Percentiles rank a stretch among this genome's conserved stretches.
These are phyloP conservation scores for Thraustotheca clavata DNA, from an alignment of 352 stramenopile species.

Conservation along the genomic window DNA sequence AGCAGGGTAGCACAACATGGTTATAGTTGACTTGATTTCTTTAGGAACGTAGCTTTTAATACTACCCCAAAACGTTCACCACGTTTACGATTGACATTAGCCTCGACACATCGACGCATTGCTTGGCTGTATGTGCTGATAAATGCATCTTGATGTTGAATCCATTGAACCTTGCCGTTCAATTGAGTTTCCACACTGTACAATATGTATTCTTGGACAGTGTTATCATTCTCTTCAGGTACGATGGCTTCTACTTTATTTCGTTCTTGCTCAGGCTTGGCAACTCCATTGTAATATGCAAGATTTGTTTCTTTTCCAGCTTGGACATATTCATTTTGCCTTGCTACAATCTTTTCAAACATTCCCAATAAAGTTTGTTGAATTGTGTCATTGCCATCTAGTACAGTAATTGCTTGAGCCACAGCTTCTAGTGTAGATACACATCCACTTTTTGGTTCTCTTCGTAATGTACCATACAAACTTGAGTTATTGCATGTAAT, in stretches of 20 bases:
- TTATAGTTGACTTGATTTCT: too few relatives aligned
- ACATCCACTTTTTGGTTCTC: constrained; percentile 64
- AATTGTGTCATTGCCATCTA: constrained; percentile 20
- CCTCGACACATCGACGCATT: neutral
- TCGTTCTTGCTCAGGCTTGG: neutral
- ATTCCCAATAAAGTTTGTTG: neutral
- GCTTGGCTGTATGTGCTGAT: constrained; percentile 3
- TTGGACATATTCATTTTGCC: neutral
- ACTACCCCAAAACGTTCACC: constrained; percentile 8
- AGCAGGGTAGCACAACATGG: too few relatives aligned
- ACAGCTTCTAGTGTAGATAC: constrained; percentile 70
- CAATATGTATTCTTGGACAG: neutral
- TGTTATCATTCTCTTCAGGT: neutral
- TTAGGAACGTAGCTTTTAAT: neutral
- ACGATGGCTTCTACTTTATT: neutral
- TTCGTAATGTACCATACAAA: constrained; percentile 22
- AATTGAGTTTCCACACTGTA: neutral
- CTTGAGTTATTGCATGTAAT: neutral
- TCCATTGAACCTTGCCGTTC: neutral
- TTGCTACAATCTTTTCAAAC: neutral
- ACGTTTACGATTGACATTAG: neutral
- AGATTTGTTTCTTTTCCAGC: neutral
- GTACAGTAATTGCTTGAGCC: constrained; percentile 32
- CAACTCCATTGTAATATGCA: constrained; percentile 7
- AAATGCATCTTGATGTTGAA: neutral